Evolutionary conservation across 2,329 filamentous ascomycete species (phyloP), one percentile per base, ranked within the genome.

Genomic region (Blastomyces emzantsi): DNA sequence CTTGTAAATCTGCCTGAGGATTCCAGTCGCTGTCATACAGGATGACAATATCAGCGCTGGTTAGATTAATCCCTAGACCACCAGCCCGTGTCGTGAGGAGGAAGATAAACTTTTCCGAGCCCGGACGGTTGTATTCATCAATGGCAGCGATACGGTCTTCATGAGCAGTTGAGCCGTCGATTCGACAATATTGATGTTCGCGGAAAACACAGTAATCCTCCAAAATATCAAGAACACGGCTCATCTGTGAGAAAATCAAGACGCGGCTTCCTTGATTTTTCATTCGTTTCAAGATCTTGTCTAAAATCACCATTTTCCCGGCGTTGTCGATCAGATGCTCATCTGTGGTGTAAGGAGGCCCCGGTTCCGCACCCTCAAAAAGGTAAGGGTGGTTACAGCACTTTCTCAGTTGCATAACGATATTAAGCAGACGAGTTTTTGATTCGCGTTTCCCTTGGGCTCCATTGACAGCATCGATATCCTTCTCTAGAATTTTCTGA

Each of bases 181-280:
- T 99, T 72, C 94, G 90, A 77, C 92, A 97, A 78, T 99, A 99
- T 67, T 96, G 89, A 78, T 90, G 97, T 41, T 91, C 88, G 64
- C 92, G 85, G 82, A 99, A 96, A 55, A 97, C 92, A 68, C 93
- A 97, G 77, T 99, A 99, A 75, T 99, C 94, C 74, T 99, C 94
- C 19, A 99, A 83, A 62, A 99, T 99, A 73, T 99, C 94, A 52
- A 99, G 81, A 49, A 97, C 83, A 83, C 94, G 90, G 72, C 92
- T 97, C 94, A 99, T 99, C 73, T 99, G 94, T 0, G 94, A 99
- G 79, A 99, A 99, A 70, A 99, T 97, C 63, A 99, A 84, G n/a
- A 99, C 92, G 68, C 94, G 86, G 73, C 92, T 97, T 52, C 92
- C 94, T 73, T 96, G 89, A 57, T 84, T 85, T 76, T 92, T 83